These are phyloP conservation scores for Fusarium dimerum DNA, from an alignment of 2,329 filamentous ascomycete genomes.

Conservation along the genomic window DNA sequence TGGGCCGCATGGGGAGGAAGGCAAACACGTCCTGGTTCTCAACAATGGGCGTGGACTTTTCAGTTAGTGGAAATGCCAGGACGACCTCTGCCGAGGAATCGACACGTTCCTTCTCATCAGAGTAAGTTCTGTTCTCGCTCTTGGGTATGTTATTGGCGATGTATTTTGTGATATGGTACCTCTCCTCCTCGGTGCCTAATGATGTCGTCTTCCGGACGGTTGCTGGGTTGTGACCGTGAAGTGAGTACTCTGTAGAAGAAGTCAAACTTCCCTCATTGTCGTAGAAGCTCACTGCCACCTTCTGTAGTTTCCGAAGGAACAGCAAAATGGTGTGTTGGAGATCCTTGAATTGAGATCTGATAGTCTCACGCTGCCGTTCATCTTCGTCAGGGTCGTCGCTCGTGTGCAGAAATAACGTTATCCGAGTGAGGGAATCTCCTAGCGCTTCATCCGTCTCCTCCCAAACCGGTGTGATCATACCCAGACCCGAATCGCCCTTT, in stretches of 20 bases:
- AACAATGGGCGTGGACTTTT: slow-evolving; percentile 34
- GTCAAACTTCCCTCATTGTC: slow-evolving; percentile 14
- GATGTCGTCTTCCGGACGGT: slow-evolving; percentile 7
- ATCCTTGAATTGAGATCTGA: slow-evolving; percentile 37
- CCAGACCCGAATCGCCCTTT: slow-evolving; percentile 45
- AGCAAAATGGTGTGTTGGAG: slow-evolving; percentile 42
- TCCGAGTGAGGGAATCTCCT: slow-evolving; percentile 31
- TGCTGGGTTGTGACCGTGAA: slow-evolving; percentile 6
- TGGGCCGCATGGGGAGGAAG: slow-evolving; percentile 45
- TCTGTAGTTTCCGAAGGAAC: slow-evolving; percentile 43
- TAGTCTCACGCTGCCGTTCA: slow-evolving; percentile 21
- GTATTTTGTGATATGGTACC: slow-evolving; percentile 32
- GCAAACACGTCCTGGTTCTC: slow-evolving; percentile 45
- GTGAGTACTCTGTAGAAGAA: slow-evolving; percentile 9
- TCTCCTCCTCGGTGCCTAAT: slow-evolving; percentile 5
- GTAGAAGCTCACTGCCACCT: slow-evolving; percentile 34
- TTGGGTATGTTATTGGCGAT: slow-evolving; percentile 29
- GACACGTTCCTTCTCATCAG: slow-evolving; percentile 24
- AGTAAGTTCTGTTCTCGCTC: slow-evolving; percentile 38
- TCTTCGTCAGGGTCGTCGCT: slow-evolving; percentile 19
- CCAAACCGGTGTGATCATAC: slow-evolving; percentile 52
- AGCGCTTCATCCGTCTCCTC: slow-evolving; percentile 22
- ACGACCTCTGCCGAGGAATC: slow-evolving; percentile 38
- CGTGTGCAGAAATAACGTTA: slow-evolving; percentile 40
- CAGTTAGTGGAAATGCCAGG: slow-evolving; percentile 47